Conservation (phyloP, 768 basidiomycete genomes). For the Hemileccinum impolitum region DNA sequence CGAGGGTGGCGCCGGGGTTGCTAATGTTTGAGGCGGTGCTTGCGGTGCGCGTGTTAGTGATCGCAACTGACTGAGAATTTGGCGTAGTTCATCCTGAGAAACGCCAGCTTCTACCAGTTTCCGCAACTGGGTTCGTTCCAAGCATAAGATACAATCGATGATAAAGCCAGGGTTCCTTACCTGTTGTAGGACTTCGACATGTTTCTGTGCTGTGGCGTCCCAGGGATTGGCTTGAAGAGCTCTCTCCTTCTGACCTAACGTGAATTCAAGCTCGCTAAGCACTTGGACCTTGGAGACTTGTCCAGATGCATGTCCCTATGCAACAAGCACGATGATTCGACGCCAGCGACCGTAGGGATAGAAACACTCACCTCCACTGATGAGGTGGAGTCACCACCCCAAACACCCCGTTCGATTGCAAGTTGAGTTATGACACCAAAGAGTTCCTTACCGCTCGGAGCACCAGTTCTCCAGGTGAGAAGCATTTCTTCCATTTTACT, state of each 20-base stretch:
- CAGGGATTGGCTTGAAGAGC: constrained; percentile 67
- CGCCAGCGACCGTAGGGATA: neutral
- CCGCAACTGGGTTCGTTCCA: constrained; percentile 46
- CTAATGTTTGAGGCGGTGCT: constrained; percentile 31
- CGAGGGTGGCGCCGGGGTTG: constrained; percentile 28
- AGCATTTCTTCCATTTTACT: constrained; percentile 99
- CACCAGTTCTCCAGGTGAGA: constrained; percentile 88
- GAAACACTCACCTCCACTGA: constrained; percentile 36
- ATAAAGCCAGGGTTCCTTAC: constrained; percentile 40
- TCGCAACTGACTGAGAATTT: constrained; percentile 71
- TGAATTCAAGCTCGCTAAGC: constrained; percentile 77
- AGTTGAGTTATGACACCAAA: constrained; percentile 81
- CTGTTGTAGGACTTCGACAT: constrained; percentile 78
- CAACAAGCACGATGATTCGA: constrained; percentile 15
- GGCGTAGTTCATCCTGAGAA: constrained; percentile 72
- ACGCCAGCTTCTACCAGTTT: constrained; percentile 76
- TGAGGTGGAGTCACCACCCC: constrained; percentile 54
- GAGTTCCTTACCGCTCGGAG: constrained; percentile 74
- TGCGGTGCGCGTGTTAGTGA: constrained; percentile 47
- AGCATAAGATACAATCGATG: constrained; percentile 2
- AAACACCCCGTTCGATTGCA: constrained; percentile 81
- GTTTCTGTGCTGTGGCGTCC: constrained; percentile 63
- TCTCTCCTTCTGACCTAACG: constrained; percentile 78
- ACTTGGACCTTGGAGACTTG: constrained; percentile 76
- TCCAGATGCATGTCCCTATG: constrained; percentile 36